These are phyloP conservation scores for Didymella sp. DNA, from an alignment of 2,329 filamentous ascomycete genomes.

Conservation along the genomic window DNA sequence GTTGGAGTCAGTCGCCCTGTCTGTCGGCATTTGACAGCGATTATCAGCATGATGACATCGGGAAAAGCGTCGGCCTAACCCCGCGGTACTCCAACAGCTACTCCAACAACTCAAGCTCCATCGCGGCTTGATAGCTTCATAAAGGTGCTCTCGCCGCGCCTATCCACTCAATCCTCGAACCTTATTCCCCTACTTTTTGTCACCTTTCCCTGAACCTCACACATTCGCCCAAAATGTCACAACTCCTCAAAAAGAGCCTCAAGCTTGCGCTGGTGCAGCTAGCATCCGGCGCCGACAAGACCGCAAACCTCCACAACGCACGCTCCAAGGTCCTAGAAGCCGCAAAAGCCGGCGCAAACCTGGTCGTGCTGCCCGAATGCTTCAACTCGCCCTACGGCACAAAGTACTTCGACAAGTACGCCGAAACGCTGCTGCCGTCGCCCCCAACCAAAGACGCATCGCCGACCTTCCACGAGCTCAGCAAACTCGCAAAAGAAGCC, in stretches of 20 bases:
- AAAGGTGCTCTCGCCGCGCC: constrained; percentile 1
- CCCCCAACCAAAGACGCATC: constrained; percentile 74
- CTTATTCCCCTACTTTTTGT: neutral
- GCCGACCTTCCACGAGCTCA: constrained; percentile 85
- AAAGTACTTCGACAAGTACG: constrained; percentile 88
- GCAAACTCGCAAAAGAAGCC: constrained; percentile 78
- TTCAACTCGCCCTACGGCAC: constrained; percentile 98
- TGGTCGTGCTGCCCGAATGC: constrained; percentile 95
- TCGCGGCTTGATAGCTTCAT: constrained; percentile 4
- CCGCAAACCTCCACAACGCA: constrained; percentile 81
- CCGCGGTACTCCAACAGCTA: constrained; percentile 15
- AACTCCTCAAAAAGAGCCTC: constrained; percentile 47
- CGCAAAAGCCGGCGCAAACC: constrained; percentile 73
- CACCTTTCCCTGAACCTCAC: neutral
- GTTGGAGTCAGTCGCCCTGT: neutral
- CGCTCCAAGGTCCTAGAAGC: constrained; percentile 84
- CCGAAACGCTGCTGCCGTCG: constrained; percentile 82
- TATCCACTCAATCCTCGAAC: neutral
- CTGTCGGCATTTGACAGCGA: constrained; percentile 12
- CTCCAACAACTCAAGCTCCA: constrained; percentile 14
- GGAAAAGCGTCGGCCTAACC: constrained; percentile 3
- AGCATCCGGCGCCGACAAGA: constrained; percentile 71
- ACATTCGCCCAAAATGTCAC: constrained; percentile 26
- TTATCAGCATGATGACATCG: constrained; percentile 11
- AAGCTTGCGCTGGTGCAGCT: constrained; percentile 59